Evolutionary conservation across 2,329 filamentous ascomycete genomes (phyloP).

Genomic region (Cercospora sesami): DNA sequence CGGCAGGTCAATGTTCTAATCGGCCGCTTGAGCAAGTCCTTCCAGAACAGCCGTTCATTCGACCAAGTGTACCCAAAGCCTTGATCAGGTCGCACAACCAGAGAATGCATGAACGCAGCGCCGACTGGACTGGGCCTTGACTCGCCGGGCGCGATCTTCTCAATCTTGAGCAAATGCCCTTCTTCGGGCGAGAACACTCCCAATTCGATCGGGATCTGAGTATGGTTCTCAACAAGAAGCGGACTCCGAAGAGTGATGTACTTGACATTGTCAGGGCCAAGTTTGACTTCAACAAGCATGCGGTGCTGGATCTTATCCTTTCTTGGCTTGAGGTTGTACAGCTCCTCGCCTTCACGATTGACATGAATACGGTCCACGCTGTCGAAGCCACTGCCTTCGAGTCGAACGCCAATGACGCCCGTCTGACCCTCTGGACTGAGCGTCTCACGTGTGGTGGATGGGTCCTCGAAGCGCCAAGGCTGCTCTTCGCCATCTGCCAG

Average conservation of each 20-base stretch:
- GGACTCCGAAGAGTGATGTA: slow-evolving; percentile 95
- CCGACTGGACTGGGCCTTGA: slow-evolving; percentile 87
- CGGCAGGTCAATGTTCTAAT: slow-evolving; percentile 86
- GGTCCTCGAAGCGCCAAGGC: slow-evolving; percentile 96
- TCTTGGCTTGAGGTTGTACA: slow-evolving; percentile 87
- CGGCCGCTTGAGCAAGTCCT: slow-evolving; percentile 78
- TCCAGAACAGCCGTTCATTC: slow-evolving; percentile 86
- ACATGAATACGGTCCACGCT: slow-evolving; percentile 82
- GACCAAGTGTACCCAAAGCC: slow-evolving; percentile 98
- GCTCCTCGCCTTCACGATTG: slow-evolving; percentile 87
- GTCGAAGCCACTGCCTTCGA: slow-evolving; percentile 94
- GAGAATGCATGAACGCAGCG: slow-evolving; percentile 82
- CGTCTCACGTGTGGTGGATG: slow-evolving; percentile 92
- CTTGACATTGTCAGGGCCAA: slow-evolving; percentile 95
- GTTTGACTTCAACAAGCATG: slow-evolving; percentile 83
- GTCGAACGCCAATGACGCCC: slow-evolving; percentile 74
- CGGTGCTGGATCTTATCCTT: slow-evolving; percentile 83
- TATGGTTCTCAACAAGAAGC: slow-evolving; percentile 89
- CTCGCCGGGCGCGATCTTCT: slow-evolving; percentile 93
- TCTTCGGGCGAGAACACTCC: slow-evolving; percentile 86
- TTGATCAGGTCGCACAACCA: slow-evolving; percentile 86
- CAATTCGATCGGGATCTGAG: slow-evolving; percentile 91
- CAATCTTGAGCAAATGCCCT: slow-evolving; percentile 90
- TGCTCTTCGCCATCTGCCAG: slow-evolving; percentile 86
- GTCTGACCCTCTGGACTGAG: slow-evolving; percentile 79